Evolutionary conservation across 495 filamentous ascomycete species (phyloP).

Genomic region (Penicillium tannophilum): DNA sequence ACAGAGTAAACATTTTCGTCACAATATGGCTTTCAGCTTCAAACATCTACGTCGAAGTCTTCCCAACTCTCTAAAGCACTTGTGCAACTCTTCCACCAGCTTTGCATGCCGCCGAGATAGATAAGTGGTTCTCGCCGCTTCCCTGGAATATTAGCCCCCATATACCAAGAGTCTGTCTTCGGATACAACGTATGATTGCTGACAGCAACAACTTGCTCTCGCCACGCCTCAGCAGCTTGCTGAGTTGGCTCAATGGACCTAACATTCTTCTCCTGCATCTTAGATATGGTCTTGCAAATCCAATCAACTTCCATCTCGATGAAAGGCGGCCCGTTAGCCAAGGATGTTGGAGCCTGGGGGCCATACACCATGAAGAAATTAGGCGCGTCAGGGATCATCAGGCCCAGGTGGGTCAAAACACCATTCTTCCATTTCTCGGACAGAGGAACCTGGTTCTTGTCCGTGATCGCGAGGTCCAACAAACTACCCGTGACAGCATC

Average conservation of each 20-base stretch:
- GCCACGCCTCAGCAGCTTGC: constrained; percentile 40
- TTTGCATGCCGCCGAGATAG: constrained; percentile 44
- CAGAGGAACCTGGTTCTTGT: constrained; percentile 40
- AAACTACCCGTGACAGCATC: constrained; percentile 54
- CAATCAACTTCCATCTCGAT: constrained; percentile 56
- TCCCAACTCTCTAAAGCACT: constrained; percentile 23
- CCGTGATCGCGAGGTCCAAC: constrained; percentile 45
- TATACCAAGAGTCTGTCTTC: constrained; percentile 42
- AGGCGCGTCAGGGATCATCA: constrained; percentile 46
- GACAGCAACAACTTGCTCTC: constrained; percentile 31
- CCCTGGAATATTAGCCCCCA: constrained; percentile 49
- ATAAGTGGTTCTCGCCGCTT: constrained; percentile 42
- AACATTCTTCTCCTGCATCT: constrained; percentile 37
- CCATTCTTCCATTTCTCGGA: constrained; percentile 52
- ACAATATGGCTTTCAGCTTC: not conserved
- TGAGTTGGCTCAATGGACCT: constrained; percentile 41
- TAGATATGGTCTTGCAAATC: constrained; percentile 50
- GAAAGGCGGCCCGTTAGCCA: constrained; percentile 54
- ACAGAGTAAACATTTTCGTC: not conserved
- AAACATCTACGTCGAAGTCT: constrained; percentile 12
- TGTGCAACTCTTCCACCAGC: constrained; percentile 23
- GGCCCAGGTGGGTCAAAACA: constrained; percentile 52
- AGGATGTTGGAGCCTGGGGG: constrained; percentile 48
- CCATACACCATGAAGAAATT: constrained; percentile 59
- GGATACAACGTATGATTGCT: constrained; percentile 35